Evolutionary conservation across 2,329 filamentous ascomycete genomes (phyloP).

Genomic region (Blastomyces percursus): DNA sequence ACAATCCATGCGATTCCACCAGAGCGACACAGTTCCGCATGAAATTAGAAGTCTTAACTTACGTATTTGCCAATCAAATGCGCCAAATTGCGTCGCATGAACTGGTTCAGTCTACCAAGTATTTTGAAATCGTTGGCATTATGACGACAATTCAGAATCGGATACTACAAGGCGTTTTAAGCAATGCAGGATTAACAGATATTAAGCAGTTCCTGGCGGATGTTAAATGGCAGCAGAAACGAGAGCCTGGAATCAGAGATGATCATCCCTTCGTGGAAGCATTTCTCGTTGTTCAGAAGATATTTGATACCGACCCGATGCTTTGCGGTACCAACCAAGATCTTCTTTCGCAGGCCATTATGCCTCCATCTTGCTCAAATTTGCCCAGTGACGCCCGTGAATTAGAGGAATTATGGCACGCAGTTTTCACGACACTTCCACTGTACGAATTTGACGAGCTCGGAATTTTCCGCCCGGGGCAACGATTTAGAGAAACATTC

Average conservation of each 20-base stretch:
- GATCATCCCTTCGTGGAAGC: constrained; percentile 35
- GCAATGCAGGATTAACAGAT: constrained; percentile 23
- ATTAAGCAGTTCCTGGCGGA: constrained; percentile 38
- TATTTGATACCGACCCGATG: constrained; percentile 22
- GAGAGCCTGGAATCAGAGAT: constrained; percentile 41
- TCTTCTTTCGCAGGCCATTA: constrained; percentile 28
- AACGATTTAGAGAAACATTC: constrained; percentile 28
- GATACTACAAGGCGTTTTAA: constrained; percentile 27
- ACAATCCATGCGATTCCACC: constrained; percentile 7
- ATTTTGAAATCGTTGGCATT: constrained; percentile 20
- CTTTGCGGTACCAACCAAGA: constrained; percentile 29
- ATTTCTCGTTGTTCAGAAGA: constrained; percentile 38
- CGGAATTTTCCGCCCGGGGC: constrained; percentile 37
- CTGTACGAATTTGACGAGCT: constrained; percentile 41
- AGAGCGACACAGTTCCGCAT: constrained; percentile 16
- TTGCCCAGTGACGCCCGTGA: constrained; percentile 19
- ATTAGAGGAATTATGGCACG: constrained; percentile 32
- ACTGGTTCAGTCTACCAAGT: constrained; percentile 19
- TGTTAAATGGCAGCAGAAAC: constrained; percentile 30
- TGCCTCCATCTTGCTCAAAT: constrained; percentile 24
- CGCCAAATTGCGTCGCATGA: constrained; percentile 28
- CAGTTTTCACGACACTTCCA: constrained; percentile 44
- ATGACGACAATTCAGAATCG: constrained; percentile 27
- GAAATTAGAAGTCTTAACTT: constrained; percentile 19
- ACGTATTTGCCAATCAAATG: constrained; percentile 31